phyloP scores from a whole-genome alignment of 441 rosid genomes.

The Populus hybrid region DNA sequence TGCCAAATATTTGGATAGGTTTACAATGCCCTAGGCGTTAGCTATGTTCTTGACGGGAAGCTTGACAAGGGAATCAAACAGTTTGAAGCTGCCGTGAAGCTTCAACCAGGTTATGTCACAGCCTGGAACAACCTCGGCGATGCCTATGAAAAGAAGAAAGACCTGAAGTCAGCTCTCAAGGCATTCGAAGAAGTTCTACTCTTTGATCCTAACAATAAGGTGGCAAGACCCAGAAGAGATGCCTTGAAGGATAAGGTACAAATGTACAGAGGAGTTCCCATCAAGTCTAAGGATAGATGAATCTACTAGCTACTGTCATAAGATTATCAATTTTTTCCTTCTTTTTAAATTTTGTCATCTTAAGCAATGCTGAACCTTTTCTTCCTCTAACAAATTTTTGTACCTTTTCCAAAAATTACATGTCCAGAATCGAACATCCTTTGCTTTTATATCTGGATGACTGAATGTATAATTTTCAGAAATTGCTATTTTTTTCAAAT shows the following conservation, averaged over 20 bases:
- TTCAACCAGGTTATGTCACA: conserved; percentile 90
- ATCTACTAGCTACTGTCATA: conserved; percentile 25
- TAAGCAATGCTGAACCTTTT: background rate
- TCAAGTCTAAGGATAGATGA: conserved; percentile 57
- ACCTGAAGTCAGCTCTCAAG: conserved; percentile 63
- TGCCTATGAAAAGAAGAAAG: conserved; percentile 88
- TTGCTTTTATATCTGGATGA: no score
- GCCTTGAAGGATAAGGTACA: conserved; percentile 61
- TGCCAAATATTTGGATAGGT: conserved; percentile 38
- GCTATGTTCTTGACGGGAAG: no score
- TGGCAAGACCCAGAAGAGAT: conserved; percentile 82
- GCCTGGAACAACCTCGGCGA: conserved; percentile 99
- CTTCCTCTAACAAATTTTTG: no score
- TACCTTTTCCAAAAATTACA: no score
- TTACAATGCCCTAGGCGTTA: no score
- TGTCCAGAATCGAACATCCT: no score
- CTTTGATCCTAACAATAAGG: conserved; percentile 88
- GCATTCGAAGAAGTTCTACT: conserved; percentile 91
- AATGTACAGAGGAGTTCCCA: conserved; percentile 76
- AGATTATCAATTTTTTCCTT: background rate
- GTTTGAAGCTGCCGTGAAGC: conserved; percentile 80
- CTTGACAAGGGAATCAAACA: conserved; percentile 81
- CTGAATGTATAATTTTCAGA: no score
- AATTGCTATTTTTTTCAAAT: background rate
- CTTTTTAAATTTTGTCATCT: background rate